These are phyloP conservation scores for Fusarium torulosum DNA, from an alignment of 2,329 filamentous ascomycete genomes.

Conservation along the genomic window DNA sequence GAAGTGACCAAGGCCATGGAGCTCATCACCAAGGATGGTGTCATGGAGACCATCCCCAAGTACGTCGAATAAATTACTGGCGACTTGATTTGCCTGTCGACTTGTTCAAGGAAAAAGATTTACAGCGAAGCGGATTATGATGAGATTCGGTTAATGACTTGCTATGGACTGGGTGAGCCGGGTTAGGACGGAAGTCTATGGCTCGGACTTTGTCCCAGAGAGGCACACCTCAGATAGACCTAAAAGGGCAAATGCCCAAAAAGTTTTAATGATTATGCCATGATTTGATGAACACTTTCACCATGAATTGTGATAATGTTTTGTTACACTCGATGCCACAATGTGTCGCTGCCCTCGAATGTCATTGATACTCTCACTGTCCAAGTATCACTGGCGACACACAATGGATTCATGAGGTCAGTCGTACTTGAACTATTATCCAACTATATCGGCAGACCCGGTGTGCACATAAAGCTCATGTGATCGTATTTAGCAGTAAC, in stretches of 20 bases:
- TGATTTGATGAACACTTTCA: constrained; percentile 20
- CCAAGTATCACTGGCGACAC: not conserved
- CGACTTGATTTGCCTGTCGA: not conserved
- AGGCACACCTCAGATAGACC: constrained; percentile 30
- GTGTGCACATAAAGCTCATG: no score
- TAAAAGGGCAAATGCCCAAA: constrained; percentile 24
- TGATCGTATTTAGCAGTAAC: no score
- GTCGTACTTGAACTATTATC: no score
- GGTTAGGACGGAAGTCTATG: not conserved
- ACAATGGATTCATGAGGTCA: not conserved
- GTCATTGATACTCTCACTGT: not conserved
- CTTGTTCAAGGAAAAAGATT: constrained; percentile 9
- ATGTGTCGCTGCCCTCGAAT: not conserved
- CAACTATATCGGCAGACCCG: no score
- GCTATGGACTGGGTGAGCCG: constrained; percentile 5
- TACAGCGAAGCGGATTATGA: constrained; percentile 26
- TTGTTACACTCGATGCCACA: no score
- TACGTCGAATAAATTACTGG: constrained; percentile 53
- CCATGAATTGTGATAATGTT: not conserved
- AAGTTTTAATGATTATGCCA: constrained; percentile 37
- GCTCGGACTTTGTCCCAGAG: not conserved
- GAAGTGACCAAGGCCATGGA: constrained; percentile 62
- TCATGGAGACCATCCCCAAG: constrained; percentile 63
- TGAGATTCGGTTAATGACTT: constrained; percentile 31
- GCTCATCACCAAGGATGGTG: constrained; percentile 60